These are phyloP conservation scores for Penicillium sp. DNA, from an alignment of 2,329 filamentous ascomycete species.

Conservation along the genomic window DNA sequence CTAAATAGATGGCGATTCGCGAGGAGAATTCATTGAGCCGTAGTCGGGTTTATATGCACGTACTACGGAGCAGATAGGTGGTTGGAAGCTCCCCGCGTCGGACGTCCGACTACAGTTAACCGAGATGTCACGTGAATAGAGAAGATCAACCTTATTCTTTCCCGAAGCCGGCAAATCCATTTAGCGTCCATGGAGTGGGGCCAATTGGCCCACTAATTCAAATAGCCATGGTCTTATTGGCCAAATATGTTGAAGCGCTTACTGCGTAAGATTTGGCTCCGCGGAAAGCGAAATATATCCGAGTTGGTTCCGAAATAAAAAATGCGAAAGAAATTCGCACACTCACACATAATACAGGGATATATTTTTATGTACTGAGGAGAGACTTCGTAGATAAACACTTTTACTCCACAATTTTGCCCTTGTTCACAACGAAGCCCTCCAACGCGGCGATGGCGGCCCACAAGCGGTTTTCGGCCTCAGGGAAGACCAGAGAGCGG, in stretches of 20 bases:
- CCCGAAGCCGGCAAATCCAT: background rate
- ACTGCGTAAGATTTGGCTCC: background rate
- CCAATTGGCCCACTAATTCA: background rate
- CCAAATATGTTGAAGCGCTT: background rate
- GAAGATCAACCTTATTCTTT: background rate
- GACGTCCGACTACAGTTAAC: no score
- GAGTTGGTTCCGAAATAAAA: background rate
- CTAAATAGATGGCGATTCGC: no score
- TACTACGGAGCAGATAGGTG: no score
- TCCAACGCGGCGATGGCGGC: constrained; percentile 82
- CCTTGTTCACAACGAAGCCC: constrained; percentile 91
- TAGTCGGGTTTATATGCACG: no score
- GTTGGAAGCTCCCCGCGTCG: no score
- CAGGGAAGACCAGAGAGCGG: constrained; percentile 82
- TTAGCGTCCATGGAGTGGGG: no score
- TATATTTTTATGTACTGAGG: background rate
- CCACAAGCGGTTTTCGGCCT: constrained; percentile 94
- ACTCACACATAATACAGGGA: background rate
- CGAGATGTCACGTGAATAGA: no score
- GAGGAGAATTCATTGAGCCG: no score
- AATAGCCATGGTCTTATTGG: constrained; percentile 19
- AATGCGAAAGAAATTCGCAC: background rate
- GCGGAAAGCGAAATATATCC: background rate
- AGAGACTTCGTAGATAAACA: background rate
- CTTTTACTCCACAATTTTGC: constrained; percentile 56